A percentile compares a stretch with the other conserved stretches of the same genome.
Evolutionary conservation across 2,329 filamentous ascomycete species (phyloP).

Genomic region (Pyrenochaeta sp.): DNA sequence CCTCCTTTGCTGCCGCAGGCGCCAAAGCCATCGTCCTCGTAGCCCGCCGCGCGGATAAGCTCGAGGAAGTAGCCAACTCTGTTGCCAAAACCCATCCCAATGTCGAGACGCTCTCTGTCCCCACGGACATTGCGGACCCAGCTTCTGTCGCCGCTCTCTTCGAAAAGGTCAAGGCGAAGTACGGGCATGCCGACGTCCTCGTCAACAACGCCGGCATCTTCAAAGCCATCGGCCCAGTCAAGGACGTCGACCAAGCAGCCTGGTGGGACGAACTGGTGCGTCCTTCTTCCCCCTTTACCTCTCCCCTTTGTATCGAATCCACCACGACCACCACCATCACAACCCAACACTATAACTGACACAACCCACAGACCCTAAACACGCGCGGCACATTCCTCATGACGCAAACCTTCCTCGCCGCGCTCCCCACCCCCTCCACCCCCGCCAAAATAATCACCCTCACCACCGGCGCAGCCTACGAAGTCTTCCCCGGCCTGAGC

Average conservation of each 20-base stretch:
- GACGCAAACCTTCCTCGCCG: constrained; percentile 41
- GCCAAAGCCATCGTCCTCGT: constrained; percentile 47
- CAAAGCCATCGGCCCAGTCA: constrained; percentile 18
- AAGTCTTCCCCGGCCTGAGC: constrained; percentile 14
- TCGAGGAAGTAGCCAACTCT: constrained; percentile 33
- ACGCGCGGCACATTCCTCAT: constrained; percentile 43
- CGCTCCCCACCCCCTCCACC: constrained; percentile 19
- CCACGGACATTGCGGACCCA: constrained; percentile 40
- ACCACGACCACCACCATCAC: too few relatives aligned
- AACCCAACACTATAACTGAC: constrained; percentile 1
- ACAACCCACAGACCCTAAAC: constrained; percentile 39
- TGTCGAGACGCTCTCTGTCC: constrained; percentile 38
- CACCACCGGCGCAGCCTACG: constrained; percentile 20
- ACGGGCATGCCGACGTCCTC: constrained; percentile 30
- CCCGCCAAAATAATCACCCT: constrained; percentile 35
- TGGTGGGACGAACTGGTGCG: constrained; percentile 37
- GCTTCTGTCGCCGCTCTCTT: constrained; percentile 27
- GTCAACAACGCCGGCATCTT: constrained; percentile 28
- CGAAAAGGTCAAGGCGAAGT: constrained; percentile 27
- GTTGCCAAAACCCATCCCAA: constrained; percentile 37
- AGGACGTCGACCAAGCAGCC: constrained; percentile 21
- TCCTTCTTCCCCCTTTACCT: too few relatives aligned
- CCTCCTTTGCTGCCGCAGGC: constrained; percentile 47
- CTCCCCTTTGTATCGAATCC: too few relatives aligned
- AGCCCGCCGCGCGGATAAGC: constrained; percentile 34